These are phyloP conservation scores for Pichia paraexigua DNA, from an alignment of 805 yeast genomes.

Conservation along the genomic window DNA sequence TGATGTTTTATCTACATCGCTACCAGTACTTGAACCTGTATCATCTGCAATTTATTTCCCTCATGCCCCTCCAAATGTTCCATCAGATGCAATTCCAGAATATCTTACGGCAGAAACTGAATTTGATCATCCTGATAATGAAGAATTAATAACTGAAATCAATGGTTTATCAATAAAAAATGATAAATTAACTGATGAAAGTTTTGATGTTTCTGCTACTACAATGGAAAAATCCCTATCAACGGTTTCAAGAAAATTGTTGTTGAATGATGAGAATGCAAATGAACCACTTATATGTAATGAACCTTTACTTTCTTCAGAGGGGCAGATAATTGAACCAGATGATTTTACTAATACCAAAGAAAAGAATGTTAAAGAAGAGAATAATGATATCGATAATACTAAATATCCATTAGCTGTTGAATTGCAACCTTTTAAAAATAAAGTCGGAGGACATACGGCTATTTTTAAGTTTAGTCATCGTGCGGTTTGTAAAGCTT, in stretches of 20 bases:
- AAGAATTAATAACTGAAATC: conserved; percentile 1
- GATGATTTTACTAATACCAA: not conserved
- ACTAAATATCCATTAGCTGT: conserved; percentile 65
- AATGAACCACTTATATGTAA: not conserved
- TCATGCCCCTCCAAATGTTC: conserved; percentile 38
- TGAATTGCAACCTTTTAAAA: conserved; percentile 82
- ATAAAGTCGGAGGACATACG: conserved; percentile 97
- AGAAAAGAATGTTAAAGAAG: not conserved
- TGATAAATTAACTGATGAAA: not conserved
- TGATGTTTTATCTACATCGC: conserved; percentile 3
- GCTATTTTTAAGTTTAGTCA: conserved; percentile 90
- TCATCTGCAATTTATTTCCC: conserved; percentile 69
- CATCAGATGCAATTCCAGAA: conserved; percentile 21
- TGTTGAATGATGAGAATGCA: not conserved
- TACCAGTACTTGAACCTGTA: conserved; percentile 43
- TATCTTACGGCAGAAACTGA: conserved; percentile 45
- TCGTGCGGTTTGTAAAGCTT: conserved; percentile 88
- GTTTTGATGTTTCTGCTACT: not conserved
- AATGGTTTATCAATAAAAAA: not conserved
- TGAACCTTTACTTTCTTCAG: not conserved
- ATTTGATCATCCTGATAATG: conserved; percentile 29
- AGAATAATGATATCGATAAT: conserved; percentile 13
- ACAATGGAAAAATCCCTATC: not conserved
- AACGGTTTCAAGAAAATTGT: not conserved
- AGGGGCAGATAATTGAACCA: not conserved